A percentile compares a stretch with the other conserved stretches of the same genome.
phyloP scores from a whole-genome alignment of 1,284 basidiomycete species.

The Ceratobasidium sp. region DNA sequence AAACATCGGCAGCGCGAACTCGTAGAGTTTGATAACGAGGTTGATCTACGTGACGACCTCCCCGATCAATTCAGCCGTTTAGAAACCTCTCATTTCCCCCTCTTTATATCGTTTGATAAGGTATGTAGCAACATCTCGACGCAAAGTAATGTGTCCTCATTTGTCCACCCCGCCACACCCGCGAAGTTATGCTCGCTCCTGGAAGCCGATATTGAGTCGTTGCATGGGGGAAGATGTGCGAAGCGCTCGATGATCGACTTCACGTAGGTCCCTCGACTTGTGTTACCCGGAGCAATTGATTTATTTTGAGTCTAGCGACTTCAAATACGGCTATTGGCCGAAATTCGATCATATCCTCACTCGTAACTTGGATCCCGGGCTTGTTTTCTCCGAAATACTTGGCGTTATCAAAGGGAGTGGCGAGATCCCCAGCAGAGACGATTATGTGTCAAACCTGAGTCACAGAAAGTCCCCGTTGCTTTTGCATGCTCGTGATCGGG shows the following conservation, averaged over 20 bases:
- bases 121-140: constrained; percentile 56
- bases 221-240: background rate
- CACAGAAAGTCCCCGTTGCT: constrained; percentile 64
- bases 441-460: constrained; percentile 65
- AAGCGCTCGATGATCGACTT: background rate
- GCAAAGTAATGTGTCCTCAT: background rate
- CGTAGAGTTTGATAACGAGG: constrained; percentile 37
- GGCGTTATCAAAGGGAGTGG: constrained; percentile 79
- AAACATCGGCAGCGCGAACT: constrained; percentile 29
- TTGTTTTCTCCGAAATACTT: constrained; percentile 77
- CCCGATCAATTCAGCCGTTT: constrained; percentile 71
- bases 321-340: constrained; percentile 71
- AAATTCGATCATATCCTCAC: constrained; percentile 69
- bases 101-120: constrained; percentile 75
- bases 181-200: constrained; percentile 51
- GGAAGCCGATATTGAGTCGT: constrained; percentile 56
- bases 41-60: constrained; percentile 53
- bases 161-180: background rate
- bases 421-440: constrained; percentile 57
- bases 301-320: constrained; percentile 60
- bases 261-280: background rate
- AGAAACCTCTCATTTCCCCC: constrained; percentile 72
- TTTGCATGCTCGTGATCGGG: constrained; percentile 60
- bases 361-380: constrained; percentile 69
- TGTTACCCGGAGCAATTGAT: background rate